These are phyloP conservation scores for Umbelopsis sp. DNA, from an alignment of 192 early-diverging fungal species.

Conservation along the genomic window DNA sequence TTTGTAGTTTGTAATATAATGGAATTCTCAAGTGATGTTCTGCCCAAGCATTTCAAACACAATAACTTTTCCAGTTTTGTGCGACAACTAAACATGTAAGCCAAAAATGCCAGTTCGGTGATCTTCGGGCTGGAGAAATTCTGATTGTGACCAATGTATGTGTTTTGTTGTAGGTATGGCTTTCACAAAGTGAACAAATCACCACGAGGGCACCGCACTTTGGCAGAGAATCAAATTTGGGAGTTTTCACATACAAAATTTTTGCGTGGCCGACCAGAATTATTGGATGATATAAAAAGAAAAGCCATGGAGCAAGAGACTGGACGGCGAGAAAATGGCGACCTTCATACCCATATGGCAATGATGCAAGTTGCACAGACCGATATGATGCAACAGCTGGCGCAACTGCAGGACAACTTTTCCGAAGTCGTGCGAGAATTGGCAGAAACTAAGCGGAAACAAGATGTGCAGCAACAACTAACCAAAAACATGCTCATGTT, in stretches of 20 bases:
- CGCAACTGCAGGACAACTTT: constrained; percentile 75
- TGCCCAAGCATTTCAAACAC: constrained; percentile 93
- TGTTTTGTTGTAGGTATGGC: constrained; percentile 64
- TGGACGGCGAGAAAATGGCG: constrained; percentile 71
- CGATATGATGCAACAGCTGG: constrained; percentile 74
- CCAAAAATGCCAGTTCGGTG: neutral
- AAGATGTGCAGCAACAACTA: constrained; percentile 65
- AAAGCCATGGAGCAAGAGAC: constrained; percentile 88
- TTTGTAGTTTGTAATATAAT: constrained; percentile 5
- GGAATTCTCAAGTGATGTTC: constrained; percentile 67
- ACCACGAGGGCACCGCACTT: constrained; percentile 79
- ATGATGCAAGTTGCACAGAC: constrained; percentile 79
- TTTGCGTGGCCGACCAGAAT: constrained; percentile 68
- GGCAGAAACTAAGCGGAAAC: constrained; percentile 70
- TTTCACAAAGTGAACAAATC: constrained; percentile 95
- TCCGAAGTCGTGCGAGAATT: constrained; percentile 74
- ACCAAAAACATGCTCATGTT: constrained; percentile 70
- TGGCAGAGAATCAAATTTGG: constrained; percentile 91
- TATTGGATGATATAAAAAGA: constrained; percentile 89
- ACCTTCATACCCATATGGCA: constrained; percentile 73
- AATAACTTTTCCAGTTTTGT: constrained; percentile 93
- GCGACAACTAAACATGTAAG: constrained; percentile 83
- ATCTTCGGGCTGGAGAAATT: neutral
- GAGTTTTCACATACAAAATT: constrained; percentile 88
- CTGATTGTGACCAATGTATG: neutral